Percentiles rank a stretch among this genome's conserved stretches.
phyloP scores from a whole-genome alignment of 495 filamentous ascomycete species.

The Penicillium crystallinum region DNA sequence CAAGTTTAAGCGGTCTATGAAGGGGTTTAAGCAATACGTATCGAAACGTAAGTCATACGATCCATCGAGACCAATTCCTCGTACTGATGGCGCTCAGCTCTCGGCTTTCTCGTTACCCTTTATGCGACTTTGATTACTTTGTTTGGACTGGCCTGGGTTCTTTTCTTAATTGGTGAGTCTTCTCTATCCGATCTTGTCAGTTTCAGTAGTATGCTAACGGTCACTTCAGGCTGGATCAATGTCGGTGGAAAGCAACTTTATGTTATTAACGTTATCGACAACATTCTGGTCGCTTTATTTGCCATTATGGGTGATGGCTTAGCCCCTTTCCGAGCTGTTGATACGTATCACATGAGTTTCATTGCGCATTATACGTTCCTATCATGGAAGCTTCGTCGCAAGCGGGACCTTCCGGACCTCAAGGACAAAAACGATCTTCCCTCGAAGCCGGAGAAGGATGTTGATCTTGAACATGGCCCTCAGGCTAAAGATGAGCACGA shows the following conservation, averaged over 20 bases:
- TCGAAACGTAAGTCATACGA: conserved; percentile 48
- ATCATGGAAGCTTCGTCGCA: conserved; percentile 65
- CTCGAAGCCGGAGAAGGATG: conserved; percentile 38
- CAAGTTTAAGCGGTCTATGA: conserved; percentile 70
- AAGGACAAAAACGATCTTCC: conserved; percentile 71
- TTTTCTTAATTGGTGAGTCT: conserved; percentile 64
- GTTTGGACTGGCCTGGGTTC: conserved; percentile 77
- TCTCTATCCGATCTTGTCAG: not conserved
- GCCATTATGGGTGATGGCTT: conserved; percentile 73
- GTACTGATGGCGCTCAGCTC: conserved; percentile 31
- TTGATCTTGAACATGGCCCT: conserved; percentile 43
- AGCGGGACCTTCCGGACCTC: conserved; percentile 56
- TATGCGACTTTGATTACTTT: conserved; percentile 78
- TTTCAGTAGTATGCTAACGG: not conserved
- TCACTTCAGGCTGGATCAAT: conserved; percentile 62
- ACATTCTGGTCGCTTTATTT: conserved; percentile 71
- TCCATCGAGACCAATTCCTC: not conserved
- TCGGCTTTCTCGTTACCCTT: conserved; percentile 70
- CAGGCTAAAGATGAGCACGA: conserved; percentile 37
- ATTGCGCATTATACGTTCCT: conserved; percentile 62
- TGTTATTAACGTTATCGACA: conserved; percentile 70
- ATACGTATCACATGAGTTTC: conserved; percentile 78
- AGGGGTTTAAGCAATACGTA: conserved; percentile 69
- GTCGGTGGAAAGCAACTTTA: conserved; percentile 66
- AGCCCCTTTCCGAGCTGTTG: conserved; percentile 67